A percentile compares a stretch with the other conserved stretches of the same genome.
These are phyloP conservation scores for Fonsecaea pugnacius DNA, from an alignment of 2,329 filamentous ascomycete species.

Conservation along the genomic window DNA sequence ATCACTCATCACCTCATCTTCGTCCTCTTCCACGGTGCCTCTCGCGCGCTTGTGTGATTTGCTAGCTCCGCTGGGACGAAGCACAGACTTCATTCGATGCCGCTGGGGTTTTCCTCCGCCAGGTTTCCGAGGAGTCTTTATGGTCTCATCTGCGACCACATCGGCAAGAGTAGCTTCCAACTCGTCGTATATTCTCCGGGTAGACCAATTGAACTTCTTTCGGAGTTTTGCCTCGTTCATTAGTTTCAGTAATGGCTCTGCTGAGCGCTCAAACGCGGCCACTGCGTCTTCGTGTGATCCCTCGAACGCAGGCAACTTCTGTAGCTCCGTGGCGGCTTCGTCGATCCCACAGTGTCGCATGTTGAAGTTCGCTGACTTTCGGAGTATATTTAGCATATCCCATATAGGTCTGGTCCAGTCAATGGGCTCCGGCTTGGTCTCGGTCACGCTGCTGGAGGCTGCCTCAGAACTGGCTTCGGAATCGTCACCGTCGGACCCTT, in stretches of 20 bases:
- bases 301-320: slow-evolving; percentile 33
- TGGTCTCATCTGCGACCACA: slow-evolving; percentile 36
- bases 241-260: slow-evolving; percentile 33
- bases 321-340: slow-evolving; percentile 33
- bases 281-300: slow-evolving; percentile 33
- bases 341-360: slow-evolving; percentile 38
- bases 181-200: slow-evolving; percentile 38
- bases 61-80: slow-evolving; percentile 51
- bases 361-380: slow-evolving; percentile 36
- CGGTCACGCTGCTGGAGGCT: slow-evolving; percentile 19
- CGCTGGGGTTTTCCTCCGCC: slow-evolving; percentile 27
- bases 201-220: slow-evolving; percentile 40
- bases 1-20: slow-evolving; percentile 41
- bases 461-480: slow-evolving; percentile 25
- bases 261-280: slow-evolving; percentile 35
- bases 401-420: slow-evolving; percentile 38
- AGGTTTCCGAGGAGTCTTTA: slow-evolving; percentile 34
- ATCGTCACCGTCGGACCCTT: slow-evolving; percentile 41
- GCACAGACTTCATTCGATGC: slow-evolving; percentile 47
- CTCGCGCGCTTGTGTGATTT: slow-evolving; percentile 49
- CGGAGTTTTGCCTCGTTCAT: slow-evolving; percentile 39
- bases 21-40: slow-evolving; percentile 40
- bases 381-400: slow-evolving; percentile 37
- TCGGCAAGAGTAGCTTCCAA: slow-evolving; percentile 37
- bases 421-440: slow-evolving; percentile 26